Evolutionary conservation across 1,139 yeast species (phyloP).

Genomic region (Arxiozyma heterogenica): DNA sequence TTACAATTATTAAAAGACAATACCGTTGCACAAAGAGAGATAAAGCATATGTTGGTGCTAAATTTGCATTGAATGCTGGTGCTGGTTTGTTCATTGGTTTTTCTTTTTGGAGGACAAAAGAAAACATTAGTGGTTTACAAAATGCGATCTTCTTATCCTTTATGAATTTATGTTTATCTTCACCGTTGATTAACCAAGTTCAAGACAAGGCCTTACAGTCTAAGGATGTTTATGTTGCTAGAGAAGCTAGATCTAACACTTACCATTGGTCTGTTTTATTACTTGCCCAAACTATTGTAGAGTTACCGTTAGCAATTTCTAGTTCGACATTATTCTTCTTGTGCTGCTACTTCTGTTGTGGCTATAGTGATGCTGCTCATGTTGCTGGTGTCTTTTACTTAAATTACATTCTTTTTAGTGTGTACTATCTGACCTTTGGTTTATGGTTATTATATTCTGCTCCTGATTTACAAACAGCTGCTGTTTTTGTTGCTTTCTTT

Average conservation of each 20-base stretch:
- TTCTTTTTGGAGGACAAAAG: slow-evolving; percentile 46
- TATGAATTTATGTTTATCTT: slow-evolving; percentile 41
- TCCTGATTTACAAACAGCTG: slow-evolving; percentile 53
- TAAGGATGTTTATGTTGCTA: slow-evolving; percentile 47
- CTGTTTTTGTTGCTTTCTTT: slow-evolving; percentile 43
- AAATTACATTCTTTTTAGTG: slow-evolving; percentile 38
- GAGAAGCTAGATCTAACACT: slow-evolving; percentile 53
- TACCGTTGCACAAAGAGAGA: slow-evolving; percentile 36
- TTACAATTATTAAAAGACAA: slow-evolving; percentile 32
- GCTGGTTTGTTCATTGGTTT: slow-evolving; percentile 50
- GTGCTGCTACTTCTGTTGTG: slow-evolving; percentile 48
- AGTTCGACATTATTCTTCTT: slow-evolving; percentile 43
- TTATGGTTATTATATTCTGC: slow-evolving; percentile 44
- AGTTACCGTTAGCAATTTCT: slow-evolving; percentile 42
- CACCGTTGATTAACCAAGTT: slow-evolving; percentile 49
- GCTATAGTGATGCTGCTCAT: slow-evolving; percentile 38
- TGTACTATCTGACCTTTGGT: slow-evolving; percentile 46
- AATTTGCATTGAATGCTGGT: slow-evolving; percentile 33
- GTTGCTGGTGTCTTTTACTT: slow-evolving; percentile 47
- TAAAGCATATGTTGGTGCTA: slow-evolving; percentile 36
- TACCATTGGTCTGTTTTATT: slow-evolving; percentile 54
- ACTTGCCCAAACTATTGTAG: slow-evolving; percentile 41
- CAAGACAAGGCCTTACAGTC: slow-evolving; percentile 46
- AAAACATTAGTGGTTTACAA: slow-evolving; percentile 42
- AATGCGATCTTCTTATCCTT: slow-evolving; percentile 45